Evolutionary conservation across 2,329 filamentous ascomycete genomes (phyloP).

Genomic region (Phoma sp.): DNA sequence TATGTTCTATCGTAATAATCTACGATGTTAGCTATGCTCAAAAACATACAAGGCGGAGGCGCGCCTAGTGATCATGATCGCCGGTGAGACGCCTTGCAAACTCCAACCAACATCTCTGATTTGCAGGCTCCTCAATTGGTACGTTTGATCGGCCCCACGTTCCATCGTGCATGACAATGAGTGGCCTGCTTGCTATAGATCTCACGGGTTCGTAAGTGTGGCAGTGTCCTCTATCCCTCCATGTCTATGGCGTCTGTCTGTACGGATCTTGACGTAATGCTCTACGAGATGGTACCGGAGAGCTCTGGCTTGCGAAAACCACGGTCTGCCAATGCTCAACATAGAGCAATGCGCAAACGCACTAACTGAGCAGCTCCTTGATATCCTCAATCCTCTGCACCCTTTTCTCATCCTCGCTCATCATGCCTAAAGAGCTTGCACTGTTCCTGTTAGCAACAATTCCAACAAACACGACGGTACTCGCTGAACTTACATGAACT

Average conservation of each 20-base stretch:
- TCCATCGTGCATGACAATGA: background rate
- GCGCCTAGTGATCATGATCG: background rate
- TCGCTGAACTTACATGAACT: slow-evolving; percentile 77
- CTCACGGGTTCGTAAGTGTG: no score
- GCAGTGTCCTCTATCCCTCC: no score
- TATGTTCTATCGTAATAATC: background rate
- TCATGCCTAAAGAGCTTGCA: slow-evolving; percentile 93
- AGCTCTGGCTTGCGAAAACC: background rate
- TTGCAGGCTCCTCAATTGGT: no score
- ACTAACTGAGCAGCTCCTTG: slow-evolving; percentile 78
- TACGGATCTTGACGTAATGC: no score
- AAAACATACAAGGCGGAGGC: background rate
- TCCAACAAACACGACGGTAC: background rate
- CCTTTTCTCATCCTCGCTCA: slow-evolving; percentile 92
- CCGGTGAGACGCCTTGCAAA: background rate
- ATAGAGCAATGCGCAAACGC: no score
- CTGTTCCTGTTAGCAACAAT: slow-evolving; percentile 57
- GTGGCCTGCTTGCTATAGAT: background rate
- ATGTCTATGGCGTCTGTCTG: background rate
- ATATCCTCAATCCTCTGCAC: slow-evolving; percentile 92
- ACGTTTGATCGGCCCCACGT: background rate
- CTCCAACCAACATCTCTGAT: no score
- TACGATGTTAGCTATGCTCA: background rate
- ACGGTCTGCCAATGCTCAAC: background rate
- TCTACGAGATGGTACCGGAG: background rate